These are phyloP conservation scores for Cyclotella sp. DNA, from an alignment of 108 stramenopile species.

Conservation along the genomic window DNA sequence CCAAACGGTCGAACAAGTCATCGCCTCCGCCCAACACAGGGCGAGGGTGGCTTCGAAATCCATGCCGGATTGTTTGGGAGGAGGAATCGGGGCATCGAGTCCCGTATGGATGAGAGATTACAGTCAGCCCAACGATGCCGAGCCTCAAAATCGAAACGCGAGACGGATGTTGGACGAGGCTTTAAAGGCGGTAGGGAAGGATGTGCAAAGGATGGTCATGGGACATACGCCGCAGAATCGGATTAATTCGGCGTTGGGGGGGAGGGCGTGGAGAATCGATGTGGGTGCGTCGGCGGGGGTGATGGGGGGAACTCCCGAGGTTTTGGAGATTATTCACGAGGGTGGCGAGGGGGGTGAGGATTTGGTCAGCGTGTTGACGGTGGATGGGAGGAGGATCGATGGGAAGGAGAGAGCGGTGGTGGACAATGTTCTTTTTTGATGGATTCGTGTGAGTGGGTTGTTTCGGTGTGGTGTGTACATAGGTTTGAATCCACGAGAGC, in stretches of 20 bases:
- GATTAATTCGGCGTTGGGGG: conserved; percentile 72
- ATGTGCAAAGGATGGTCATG: conserved; percentile 78
- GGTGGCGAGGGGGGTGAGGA: conserved; percentile 56
- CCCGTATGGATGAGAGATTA: conserved; percentile 88
- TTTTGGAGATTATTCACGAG: conserved; percentile 73
- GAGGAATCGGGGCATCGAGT: conserved; percentile 55
- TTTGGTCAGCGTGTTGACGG: conserved; percentile 48
- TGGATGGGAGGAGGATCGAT: conserved; percentile 43
- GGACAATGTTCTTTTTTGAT: conserved; percentile 22
- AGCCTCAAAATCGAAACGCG: conserved; percentile 51
- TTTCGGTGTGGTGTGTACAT: background rate
- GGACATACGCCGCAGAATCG: conserved; percentile 78
- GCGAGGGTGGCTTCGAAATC: conserved; percentile 53
- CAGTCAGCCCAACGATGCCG: conserved; percentile 58
- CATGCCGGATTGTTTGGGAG: conserved; percentile 70
- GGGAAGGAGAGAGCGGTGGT: conserved; percentile 44
- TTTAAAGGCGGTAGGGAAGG: conserved; percentile 26
- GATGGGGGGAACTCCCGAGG: conserved; percentile 71
- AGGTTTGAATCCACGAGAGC: no score
- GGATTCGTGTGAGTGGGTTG: background rate
- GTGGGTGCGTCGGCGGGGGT: conserved; percentile 71
- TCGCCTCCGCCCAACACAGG: conserved; percentile 50
- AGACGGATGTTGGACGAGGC: conserved; percentile 44
- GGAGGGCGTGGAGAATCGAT: conserved; percentile 82
- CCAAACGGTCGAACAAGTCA: conserved; percentile 57